These are phyloP conservation scores for Aspergillus affinis DNA, from an alignment of 495 filamentous ascomycete genomes.

Conservation along the genomic window DNA sequence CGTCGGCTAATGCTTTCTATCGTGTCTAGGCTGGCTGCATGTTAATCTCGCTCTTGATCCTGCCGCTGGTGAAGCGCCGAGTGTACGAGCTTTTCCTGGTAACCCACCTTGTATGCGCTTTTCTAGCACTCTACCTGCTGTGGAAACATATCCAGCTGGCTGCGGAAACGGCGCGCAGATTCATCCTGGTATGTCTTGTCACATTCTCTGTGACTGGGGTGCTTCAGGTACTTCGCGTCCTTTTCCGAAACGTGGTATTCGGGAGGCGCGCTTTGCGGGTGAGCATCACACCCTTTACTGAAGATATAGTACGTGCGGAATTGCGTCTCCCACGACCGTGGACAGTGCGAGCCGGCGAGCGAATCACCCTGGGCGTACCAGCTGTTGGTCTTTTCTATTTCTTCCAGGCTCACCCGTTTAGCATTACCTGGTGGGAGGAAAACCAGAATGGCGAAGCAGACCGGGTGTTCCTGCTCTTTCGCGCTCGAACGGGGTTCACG, in stretches of 20 bases:
- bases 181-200: constrained; percentile 3
- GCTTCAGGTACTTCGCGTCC: constrained; percentile 13
- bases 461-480: constrained; percentile 28
- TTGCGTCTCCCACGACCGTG: constrained; percentile 29
- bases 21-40: constrained; percentile 15
- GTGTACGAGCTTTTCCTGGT: constrained; percentile 25
- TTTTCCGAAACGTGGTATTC: constrained; percentile 17
- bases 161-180: neutral
- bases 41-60: constrained; percentile 17
- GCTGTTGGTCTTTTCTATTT: constrained; percentile 24
- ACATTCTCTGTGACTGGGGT: constrained; percentile 8
- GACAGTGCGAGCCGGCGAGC: constrained; percentile 28
- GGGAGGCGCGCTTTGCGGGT: constrained; percentile 12
- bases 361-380: constrained; percentile 28
- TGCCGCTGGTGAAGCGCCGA: constrained; percentile 19
- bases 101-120: constrained; percentile 19
- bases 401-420: constrained; percentile 33
- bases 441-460: constrained; percentile 18
- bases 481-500: constrained; percentile 32
- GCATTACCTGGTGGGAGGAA: constrained; percentile 35
- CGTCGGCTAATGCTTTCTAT: neutral
- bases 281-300: constrained; percentile 3
- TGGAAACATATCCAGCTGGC: constrained; percentile 13
- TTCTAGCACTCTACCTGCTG: constrained; percentile 10
- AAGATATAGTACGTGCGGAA: constrained; percentile 12